Conservation (phyloP, 2,329 filamentous ascomycete genomes). For the Exserohilum rostratum region DNA sequence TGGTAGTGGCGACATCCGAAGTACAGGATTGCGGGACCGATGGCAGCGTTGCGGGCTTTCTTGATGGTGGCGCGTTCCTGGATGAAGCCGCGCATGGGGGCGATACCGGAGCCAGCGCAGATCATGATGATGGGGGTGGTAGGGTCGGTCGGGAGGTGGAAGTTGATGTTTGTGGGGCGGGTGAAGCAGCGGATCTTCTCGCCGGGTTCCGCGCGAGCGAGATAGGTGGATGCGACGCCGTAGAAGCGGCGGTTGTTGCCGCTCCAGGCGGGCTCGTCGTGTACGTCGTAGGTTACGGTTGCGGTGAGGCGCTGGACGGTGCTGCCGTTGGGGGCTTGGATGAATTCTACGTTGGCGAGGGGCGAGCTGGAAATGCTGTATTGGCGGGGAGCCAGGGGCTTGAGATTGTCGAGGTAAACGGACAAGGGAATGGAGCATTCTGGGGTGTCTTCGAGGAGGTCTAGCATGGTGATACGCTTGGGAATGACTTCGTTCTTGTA, state of each 20-base stretch:
- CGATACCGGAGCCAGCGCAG: constrained; percentile 38
- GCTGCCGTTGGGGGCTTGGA: constrained; percentile 1
- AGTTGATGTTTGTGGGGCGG: constrained; percentile 13
- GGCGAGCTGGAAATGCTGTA: constrained; percentile 70
- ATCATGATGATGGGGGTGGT: constrained; percentile 57
- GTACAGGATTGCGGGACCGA: constrained; percentile 66
- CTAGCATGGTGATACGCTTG: constrained; percentile 10
- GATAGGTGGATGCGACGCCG: constrained; percentile 10
- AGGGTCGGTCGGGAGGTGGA: constrained; percentile 33
- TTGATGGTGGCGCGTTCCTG: constrained; percentile 39
- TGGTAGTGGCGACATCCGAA: constrained; percentile 63
- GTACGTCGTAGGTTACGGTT: constrained; percentile 10
- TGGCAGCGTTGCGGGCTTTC: constrained; percentile 31
- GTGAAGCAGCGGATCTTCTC: constrained; percentile 13
- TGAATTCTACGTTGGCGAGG: constrained; percentile 53
- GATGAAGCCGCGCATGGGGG: constrained; percentile 42
- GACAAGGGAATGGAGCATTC: constrained; percentile 7
- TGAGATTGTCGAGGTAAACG: constrained; percentile 7
- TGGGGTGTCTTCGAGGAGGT: constrained; percentile 7
- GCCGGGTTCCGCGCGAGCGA: constrained; percentile 6
- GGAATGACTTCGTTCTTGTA: constrained; percentile 9
- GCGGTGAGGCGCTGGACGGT: constrained; percentile 1
- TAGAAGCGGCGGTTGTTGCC: constrained; percentile 7
- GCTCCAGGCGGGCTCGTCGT: constrained; percentile 12
- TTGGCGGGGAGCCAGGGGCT: constrained; percentile 11